Conservation (phyloP, 805 yeast genomes). For the Candida yuanshanica region DNA sequence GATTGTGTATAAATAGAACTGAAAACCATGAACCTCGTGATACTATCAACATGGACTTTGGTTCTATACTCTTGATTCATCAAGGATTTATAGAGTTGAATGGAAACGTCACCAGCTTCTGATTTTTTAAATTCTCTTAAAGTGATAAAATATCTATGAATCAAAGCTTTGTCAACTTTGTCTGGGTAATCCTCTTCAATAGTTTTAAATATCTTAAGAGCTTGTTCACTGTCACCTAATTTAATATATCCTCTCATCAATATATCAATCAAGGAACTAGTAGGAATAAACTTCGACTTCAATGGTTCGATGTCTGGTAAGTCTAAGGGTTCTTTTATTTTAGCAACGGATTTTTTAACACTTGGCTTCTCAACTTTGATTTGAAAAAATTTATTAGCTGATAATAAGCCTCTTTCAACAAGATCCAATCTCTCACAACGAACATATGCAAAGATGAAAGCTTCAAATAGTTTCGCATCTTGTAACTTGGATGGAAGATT, state of each 20-base stretch:
- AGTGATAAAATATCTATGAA: slow-evolving; percentile 17
- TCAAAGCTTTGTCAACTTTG: slow-evolving; percentile 13
- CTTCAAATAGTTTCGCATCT: slow-evolving; percentile 17
- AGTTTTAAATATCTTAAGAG: slow-evolving; percentile 9
- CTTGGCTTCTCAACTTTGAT: slow-evolving; percentile 8
- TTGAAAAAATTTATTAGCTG: slow-evolving; percentile 15
- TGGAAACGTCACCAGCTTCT: slow-evolving; percentile 12
- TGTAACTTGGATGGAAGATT: slow-evolving; percentile 8
- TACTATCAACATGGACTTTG: slow-evolving; percentile 6
- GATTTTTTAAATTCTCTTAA: slow-evolving; percentile 5
- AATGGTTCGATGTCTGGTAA: slow-evolving; percentile 6
- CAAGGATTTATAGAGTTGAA: slow-evolving; percentile 14
- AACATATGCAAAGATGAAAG: slow-evolving; percentile 13
- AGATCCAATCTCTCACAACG: slow-evolving; percentile 11
- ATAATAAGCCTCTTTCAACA: slow-evolving; percentile 14
- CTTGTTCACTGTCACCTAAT: slow-evolving; percentile 11
- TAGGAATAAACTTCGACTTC: slow-evolving; percentile 15
- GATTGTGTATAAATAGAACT: slow-evolving; percentile 18
- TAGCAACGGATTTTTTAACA: not conserved
- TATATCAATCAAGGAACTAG: slow-evolving; percentile 15
- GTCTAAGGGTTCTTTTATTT: slow-evolving; percentile 2
- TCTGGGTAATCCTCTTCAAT: slow-evolving; percentile 10
- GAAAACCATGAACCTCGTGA: slow-evolving; percentile 21
- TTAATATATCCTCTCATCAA: slow-evolving; percentile 15
- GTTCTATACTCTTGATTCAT: slow-evolving; percentile 5